Base-by-base conservation (phyloP, 768 basidiomycete species). In the Coprinopsis cinerea region DNA sequence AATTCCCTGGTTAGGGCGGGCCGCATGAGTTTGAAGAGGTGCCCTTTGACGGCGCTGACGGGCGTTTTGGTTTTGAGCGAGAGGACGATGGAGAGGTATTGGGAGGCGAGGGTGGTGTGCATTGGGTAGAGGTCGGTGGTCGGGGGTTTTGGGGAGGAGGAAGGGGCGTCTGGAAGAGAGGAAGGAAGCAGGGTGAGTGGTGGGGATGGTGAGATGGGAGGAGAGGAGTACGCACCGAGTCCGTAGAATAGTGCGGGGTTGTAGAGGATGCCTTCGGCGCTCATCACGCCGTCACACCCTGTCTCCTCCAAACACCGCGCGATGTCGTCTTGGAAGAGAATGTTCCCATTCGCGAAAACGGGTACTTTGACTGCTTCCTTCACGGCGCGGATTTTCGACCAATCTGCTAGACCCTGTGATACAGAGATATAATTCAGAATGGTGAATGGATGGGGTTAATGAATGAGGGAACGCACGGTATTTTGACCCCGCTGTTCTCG, bases 301-400 rank as follows among this genome's bases (percentile, higher is more conserved):
- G 96, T 99, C 43, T 79, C 78, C 20, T 78, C 76, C 26, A 99
- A 68, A 64, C 93, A 97, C 10, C 72, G 69, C 44, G 76, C 74
- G 41, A 97, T 79, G 65, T 98, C 94, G n/a, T 81, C 75, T 37
- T 85, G 78, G 64, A 84, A 91, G 11, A 97, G 81, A 52, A 97
- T 81, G 64, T 97, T 98, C 24, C 96, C 96, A 64, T 99, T 99
- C 0, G 95, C 94, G 63, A 99, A 90, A 3, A 99, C 93, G 2
- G 94, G 95, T 0, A 99, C 79, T 0, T 80, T 81, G 30, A 98
- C 90, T 0, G 90, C 88, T 57, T 87, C 66, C 64, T 94, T 96
- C 57, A 99, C 92, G 0, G 91, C 89, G 6, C 77, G 78, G 60
- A 99, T 97, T 65, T 96, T 85, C 22, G 69, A 71, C 88, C 89